phyloP scores from a whole-genome alignment of 352 stramenopile species.

The Pythium phragmitis region DNA sequence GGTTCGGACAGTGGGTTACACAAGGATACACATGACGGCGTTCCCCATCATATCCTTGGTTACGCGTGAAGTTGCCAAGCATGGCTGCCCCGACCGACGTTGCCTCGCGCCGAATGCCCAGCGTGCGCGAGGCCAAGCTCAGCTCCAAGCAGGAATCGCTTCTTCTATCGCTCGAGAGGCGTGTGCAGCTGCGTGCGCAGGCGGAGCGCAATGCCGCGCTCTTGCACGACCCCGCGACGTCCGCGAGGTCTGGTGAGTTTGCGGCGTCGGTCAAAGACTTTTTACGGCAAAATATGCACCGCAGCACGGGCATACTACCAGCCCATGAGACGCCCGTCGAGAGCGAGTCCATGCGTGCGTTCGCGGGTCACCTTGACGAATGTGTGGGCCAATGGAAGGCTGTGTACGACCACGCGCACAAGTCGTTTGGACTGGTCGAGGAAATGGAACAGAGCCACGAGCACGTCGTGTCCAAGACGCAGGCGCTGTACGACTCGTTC shows the following conservation, averaged over 20 bases:
- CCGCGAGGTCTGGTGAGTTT: neutral
- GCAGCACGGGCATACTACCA: neutral
- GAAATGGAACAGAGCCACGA: constrained; percentile 84
- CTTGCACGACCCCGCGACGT: constrained; percentile 17
- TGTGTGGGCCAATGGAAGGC: constrained; percentile 39
- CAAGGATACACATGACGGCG: neutral
- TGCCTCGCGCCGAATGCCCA: constrained; percentile 11
- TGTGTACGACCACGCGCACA: constrained; percentile 54
- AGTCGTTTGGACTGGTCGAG: constrained; percentile 62
- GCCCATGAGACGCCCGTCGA: neutral
- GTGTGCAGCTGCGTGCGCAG: constrained; percentile 53
- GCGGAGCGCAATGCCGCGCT: constrained; percentile 43
- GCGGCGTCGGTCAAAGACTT: constrained; percentile 48
- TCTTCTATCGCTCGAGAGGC: constrained; percentile 57
- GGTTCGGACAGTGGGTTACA: neutral
- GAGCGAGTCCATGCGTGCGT: constrained; percentile 11
- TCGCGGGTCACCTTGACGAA: constrained; percentile 34
- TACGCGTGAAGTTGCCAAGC: neutral
- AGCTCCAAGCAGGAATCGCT: constrained; percentile 48
- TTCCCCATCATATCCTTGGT: neutral
- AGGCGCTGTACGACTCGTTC: constrained; percentile 76
- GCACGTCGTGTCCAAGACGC: constrained; percentile 72
- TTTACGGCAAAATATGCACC: constrained; percentile 20
- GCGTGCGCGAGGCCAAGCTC: constrained; percentile 46
- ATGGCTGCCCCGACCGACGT: neutral